A percentile compares a stretch with the other conserved stretches of the same genome.
Conservation (phyloP, 768 basidiomycete species). For the Kwoniella dejecticola region DNA sequence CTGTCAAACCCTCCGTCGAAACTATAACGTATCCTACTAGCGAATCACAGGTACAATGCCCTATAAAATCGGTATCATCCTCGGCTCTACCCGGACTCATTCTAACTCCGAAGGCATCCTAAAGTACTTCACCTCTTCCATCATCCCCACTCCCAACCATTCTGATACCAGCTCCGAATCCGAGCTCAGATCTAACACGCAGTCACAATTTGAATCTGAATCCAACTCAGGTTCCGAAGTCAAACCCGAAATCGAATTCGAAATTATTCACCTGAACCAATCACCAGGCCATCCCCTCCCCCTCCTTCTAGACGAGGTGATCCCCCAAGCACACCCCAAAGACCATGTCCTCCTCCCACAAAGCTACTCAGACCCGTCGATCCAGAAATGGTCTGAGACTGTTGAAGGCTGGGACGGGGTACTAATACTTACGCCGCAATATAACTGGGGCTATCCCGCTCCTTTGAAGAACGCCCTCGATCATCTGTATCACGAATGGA, state of each 20-base stretch:
- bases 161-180: too few relatives aligned
- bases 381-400: conserved; percentile 54
- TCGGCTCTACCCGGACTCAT: conserved; percentile 17
- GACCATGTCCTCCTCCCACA: background rate
- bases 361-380: conserved; percentile 45
- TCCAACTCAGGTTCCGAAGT: background rate
- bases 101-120: conserved; percentile 22
- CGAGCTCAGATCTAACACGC: too few relatives aligned
- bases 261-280: conserved; percentile 10
- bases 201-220: conserved; percentile 1
- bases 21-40: too few relatives aligned
- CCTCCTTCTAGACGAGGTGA: background rate
- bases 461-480: conserved; percentile 58
- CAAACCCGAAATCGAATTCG: conserved; percentile 4
- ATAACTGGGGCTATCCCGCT: conserved; percentile 58
- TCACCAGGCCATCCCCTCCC: conserved; percentile 27
- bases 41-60: too few relatives aligned
- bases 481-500: conserved; percentile 58
- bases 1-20: too few relatives aligned
- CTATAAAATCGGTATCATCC: conserved; percentile 24
- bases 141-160: too few relatives aligned
- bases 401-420: conserved; percentile 52
- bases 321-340: conserved; percentile 15
- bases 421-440: conserved; percentile 58
- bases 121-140: too few relatives aligned